A percentile compares a stretch with the other conserved stretches of the same genome.
These are phyloP conservation scores for Elsinoe perseae DNA, from an alignment of 2,329 filamentous ascomycete genomes.

Conservation along the genomic window DNA sequence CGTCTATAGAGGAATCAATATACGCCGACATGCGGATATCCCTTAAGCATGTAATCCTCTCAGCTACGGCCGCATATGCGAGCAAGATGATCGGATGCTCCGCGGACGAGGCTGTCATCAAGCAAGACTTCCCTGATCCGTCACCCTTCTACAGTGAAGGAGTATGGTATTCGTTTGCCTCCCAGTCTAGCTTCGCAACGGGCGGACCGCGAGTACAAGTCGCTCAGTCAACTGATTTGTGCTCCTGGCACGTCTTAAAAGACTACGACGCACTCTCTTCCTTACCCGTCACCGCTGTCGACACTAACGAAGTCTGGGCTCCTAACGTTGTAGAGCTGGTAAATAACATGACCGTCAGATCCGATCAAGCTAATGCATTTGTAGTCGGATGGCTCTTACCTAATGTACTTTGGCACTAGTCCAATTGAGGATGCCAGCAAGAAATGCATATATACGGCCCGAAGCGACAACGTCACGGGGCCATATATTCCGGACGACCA, in stretches of 20 bases:
- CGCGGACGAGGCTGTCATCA: not conserved
- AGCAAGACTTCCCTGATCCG: conserved; percentile 27
- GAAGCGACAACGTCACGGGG: conserved; percentile 22
- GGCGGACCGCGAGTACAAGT: conserved; percentile 28
- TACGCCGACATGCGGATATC: too few species aligned
- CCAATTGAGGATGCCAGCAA: conserved; percentile 18
- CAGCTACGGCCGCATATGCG: too few species aligned
- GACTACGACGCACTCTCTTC: conserved; percentile 27
- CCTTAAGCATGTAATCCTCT: too few species aligned
- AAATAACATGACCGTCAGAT: not conserved
- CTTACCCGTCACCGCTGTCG: conserved; percentile 25
- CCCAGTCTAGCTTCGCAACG: conserved; percentile 22
- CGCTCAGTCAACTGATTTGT: conserved; percentile 30
- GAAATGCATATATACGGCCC: conserved; percentile 26
- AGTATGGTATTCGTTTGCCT: conserved; percentile 32
- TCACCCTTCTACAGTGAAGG: conserved; percentile 26
- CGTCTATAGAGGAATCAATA: too few species aligned
- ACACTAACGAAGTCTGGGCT: conserved; percentile 28
- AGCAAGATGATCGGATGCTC: too few species aligned
- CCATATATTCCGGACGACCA: conserved; percentile 24
- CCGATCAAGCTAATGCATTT: not conserved
- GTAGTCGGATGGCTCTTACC: conserved; percentile 21
- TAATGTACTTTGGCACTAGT: conserved; percentile 26
- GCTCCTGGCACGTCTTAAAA: conserved; percentile 24
- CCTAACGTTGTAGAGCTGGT: conserved; percentile 26